Evolutionary conservation across 164 flowering plant species (phyloP), one percentile per base, ranked within the genome.

Genomic region (Vitis rupestris): DNA sequence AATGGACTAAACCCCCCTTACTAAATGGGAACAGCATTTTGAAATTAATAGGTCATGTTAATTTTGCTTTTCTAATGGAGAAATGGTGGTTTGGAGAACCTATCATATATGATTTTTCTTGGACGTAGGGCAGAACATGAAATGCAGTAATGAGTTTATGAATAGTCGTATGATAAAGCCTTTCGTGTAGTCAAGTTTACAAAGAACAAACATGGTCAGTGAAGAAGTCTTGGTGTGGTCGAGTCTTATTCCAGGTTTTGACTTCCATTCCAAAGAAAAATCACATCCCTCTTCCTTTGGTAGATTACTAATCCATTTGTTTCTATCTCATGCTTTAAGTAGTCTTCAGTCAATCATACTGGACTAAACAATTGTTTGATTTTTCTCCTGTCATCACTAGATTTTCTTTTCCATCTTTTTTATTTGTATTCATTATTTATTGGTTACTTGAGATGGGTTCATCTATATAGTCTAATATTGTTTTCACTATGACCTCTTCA

Each of bases 401-500:
- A 37, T 37, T 3, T 37, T 37, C 27, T 23, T 37, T 37, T 3
- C 7, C 44, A 37, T 37, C 27, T 37, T 37, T 6, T 2, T 37
- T 37, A 37, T 37, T 37, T 37, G 44, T 37, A 37, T 37, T 37
- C 44, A 37, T 13, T 53, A 53, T 53, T 53, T 53, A 53, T 53
- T 53, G 7, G 15, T 13, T n/a, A 53, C n/a, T 53, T 53, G 15
- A 11, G n/a, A 53, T 53, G 13, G 7, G n/a, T 53, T 11, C 44
- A n/a, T 53, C 56, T 53, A 53, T 10, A 0, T 11, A 13, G 14
- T 53, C 14, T 14, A 53, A 53, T 57, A 0, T 57, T 57, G 59
- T 19, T 5, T n/a, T 57, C 59, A 8, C 9, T 14, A 19, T 15
- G n/a, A 55, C 61, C 23, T 10, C 72, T 69, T 68, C 75, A 80